These are phyloP conservation scores for Pittosporum tobira DNA, from an alignment of 129 eudicot genomes.

Conservation along the genomic window DNA sequence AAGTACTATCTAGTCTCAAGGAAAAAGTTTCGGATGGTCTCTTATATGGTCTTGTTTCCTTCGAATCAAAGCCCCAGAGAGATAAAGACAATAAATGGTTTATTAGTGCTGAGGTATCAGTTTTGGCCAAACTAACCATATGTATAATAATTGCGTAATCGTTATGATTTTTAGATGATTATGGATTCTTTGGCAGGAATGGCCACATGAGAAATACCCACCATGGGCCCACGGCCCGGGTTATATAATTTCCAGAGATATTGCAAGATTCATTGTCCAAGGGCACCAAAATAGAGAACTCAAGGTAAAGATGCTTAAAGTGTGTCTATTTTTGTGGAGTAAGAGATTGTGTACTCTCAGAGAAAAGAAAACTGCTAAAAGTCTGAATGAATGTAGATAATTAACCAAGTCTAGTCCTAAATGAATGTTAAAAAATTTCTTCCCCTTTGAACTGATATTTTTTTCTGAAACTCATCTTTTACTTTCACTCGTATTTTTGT, in stretches of 20 bases:
- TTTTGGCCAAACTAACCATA: not conserved
- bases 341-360: too few relatives aligned
- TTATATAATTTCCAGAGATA: conserved; percentile 69
- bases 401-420: not conserved
- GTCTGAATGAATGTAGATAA: too few relatives aligned
- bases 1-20: conserved; percentile 70
- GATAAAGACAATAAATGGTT: conserved; percentile 83
- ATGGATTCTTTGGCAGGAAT: conserved; percentile 50
- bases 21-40: conserved; percentile 52
- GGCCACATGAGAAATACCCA: conserved; percentile 72
- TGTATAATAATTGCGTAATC: not conserved
- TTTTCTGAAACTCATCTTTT: not conserved
- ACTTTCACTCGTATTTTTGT: not conserved
- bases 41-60: conserved; percentile 68
- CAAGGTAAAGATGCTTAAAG: conserved; percentile 56
- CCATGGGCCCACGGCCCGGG: conserved; percentile 99
- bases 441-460: not conserved
- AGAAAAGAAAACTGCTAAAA: too few relatives aligned
- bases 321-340: too few relatives aligned
- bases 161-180: not conserved
- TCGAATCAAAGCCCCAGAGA: conserved; percentile 77
- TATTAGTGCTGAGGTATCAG: conserved; percentile 64
- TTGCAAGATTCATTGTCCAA: conserved; percentile 63
- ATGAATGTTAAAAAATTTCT: too few relatives aligned
- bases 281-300: conserved; percentile 65